Evolutionary conservation across 257 asterid genomes (phyloP), one percentile per base, ranked within the genome.

Genomic region (Rehmannia glutinosa): DNA sequence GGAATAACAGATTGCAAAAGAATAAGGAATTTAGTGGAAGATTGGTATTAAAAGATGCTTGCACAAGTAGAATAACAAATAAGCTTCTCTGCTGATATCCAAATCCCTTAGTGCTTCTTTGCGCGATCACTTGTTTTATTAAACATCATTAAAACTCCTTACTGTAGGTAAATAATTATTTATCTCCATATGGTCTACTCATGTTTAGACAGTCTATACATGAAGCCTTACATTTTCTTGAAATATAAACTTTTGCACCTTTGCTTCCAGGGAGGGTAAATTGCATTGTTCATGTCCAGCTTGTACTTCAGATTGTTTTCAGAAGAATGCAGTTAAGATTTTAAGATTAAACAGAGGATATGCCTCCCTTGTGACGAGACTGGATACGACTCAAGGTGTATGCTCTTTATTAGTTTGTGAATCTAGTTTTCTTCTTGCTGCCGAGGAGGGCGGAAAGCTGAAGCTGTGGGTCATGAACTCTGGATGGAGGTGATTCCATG

Each of bases 381-480:
- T 94, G 77, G 80, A 82, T 71, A 88, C 93, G 57, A 66, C 77
- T 43, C 74, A 76, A 71, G 69, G 61, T 58, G 84, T 91, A 27
- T 32, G 81, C 43, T 86, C 91, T 79, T 63, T 94, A 60, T 76
- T 94, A 72, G 96, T 91, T 61, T 91, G 96, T 78, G 87, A 70
- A 77, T 90, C 96, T 74, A 78, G 74, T 71, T 74, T 78, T 80
- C 95, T 93, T 61, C 81, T 91, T 63, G 97, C 91, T 73, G 86
- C 94, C 58, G 99, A 88, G 65, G 91, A 81, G 63, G 84, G 84
- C 62, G 99, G 97, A 75, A 87, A 79, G 78, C 87, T 88, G 72
- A 80, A 84, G 78, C 74, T 94, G 49, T 94, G 99, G 99, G 61
- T 72, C 76, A 88, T 94, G 97, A 81, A 87, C 81, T 74, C 93